phyloP scores from a whole-genome alignment of 169 alveolate species.

The Perkinsus olseni region DNA sequence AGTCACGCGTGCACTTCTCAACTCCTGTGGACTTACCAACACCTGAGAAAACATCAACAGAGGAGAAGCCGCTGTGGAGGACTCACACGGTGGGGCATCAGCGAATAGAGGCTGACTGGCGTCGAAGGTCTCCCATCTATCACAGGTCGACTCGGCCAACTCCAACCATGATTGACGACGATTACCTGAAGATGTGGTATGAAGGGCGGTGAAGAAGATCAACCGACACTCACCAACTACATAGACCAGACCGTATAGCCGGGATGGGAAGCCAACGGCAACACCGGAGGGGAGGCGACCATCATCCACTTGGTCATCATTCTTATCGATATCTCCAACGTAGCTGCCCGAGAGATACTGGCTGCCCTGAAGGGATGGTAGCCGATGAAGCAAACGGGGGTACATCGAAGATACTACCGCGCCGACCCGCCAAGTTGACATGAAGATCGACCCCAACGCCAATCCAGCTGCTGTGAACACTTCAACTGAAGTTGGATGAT shows the following conservation, averaged over 20 bases:
- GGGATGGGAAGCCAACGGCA: neutral
- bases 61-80: too few relatives aligned
- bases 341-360: neutral
- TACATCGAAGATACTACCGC: neutral
- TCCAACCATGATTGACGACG: neutral
- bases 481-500: neutral
- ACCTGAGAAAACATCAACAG: neutral
- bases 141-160: neutral
- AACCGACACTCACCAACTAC: neutral
- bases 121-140: neutral
- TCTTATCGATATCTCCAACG: neutral
- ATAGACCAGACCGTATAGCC: neutral
- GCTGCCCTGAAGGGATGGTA: neutral
- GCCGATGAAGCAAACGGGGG: neutral
- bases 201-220: too few relatives aligned
- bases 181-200: too few relatives aligned
- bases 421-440: neutral
- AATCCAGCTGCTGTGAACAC: neutral
- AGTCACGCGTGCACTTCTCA: neutral
- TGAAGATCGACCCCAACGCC: neutral
- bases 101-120: neutral
- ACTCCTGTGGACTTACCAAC: neutral
- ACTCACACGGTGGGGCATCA: neutral
- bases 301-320: neutral
- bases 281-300: neutral